A percentile compares a stretch with the other conserved stretches of the same genome.
These are phyloP conservation scores for Micromonas pusilla DNA, from an alignment of 139 green algal species.

Conservation along the genomic window DNA sequence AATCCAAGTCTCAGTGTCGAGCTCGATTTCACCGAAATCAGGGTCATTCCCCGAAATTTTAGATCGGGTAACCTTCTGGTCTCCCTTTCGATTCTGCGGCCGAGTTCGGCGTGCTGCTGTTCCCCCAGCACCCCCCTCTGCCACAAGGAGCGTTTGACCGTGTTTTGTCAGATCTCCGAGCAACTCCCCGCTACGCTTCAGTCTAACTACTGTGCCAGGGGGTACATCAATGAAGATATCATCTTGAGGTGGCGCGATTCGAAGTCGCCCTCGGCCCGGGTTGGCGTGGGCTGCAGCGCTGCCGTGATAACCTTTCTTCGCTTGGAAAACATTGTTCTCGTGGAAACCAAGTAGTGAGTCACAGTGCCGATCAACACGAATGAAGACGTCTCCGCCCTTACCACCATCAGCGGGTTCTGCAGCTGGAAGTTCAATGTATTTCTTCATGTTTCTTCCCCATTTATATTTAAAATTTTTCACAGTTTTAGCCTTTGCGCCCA, in stretches of 20 bases:
- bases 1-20: neutral
- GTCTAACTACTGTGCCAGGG: conserved; percentile 1
- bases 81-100: neutral
- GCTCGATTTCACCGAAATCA: neutral
- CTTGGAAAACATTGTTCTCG: conserved; percentile 1
- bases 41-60: neutral
- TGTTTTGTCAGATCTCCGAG: conserved; percentile 14
- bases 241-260: conserved; percentile 4
- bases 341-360: conserved; percentile 20
- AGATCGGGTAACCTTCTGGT: neutral
- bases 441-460: conserved; percentile 1
- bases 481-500: conserved; percentile 1
- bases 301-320: conserved; percentile 15
- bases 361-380: neutral
- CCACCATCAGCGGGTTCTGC: conserved; percentile 24
- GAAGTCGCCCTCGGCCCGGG: neutral
- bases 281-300: neutral
- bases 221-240: conserved; percentile 11
- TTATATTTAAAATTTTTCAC: conserved; percentile 26
- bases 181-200: conserved; percentile 14
- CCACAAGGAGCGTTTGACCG: neutral
- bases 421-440: conserved; percentile 22
- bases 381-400: conserved; percentile 3
- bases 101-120: neutral
- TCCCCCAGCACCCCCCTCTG: conserved; percentile 5